Conservation (phyloP, 2,329 filamentous ascomycete genomes). For the Aspergillus oerlinghausenensis region DNA sequence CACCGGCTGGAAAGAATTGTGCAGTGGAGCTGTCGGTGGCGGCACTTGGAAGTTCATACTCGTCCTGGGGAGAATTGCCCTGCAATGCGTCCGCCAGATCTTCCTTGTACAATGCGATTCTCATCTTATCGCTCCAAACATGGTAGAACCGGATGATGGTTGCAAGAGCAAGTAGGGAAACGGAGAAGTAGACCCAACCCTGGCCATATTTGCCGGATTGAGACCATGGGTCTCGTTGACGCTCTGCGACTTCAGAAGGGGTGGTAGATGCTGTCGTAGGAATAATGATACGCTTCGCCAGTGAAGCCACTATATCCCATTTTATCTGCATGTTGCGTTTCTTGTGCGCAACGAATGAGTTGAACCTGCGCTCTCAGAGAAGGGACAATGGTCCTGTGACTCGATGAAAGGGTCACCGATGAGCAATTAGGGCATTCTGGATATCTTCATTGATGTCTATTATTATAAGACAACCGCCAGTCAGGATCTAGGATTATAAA, state of each 20-base stretch:
- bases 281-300: conserved; percentile 52
- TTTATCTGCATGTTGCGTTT: conserved; percentile 11
- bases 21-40: conserved; percentile 58
- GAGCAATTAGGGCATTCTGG: neutral
- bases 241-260: conserved; percentile 52
- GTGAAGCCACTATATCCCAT: conserved; percentile 19
- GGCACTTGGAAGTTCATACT: conserved; percentile 59
- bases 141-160: conserved; percentile 73
- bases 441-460: neutral
- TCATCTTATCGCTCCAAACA: conserved; percentile 88
- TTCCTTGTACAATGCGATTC: conserved; percentile 83
- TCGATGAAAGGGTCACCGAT: neutral
- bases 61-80: conserved; percentile 53
- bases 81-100: conserved; percentile 61
- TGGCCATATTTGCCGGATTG: conserved; percentile 79
- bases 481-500: neutral
- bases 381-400: neutral
- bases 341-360: neutral
- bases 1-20: conserved; percentile 70
- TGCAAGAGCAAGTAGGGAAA: conserved; percentile 65
- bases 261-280: conserved; percentile 53
- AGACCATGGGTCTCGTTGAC: conserved; percentile 68
- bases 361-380: neutral
- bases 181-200: conserved; percentile 83
- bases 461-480: neutral